Percentiles rank a stretch among this genome's conserved stretches.
phyloP scores from a whole-genome alignment of 1,284 basidiomycete genomes.

The Pseudozyma tsukubaensis region DNA sequence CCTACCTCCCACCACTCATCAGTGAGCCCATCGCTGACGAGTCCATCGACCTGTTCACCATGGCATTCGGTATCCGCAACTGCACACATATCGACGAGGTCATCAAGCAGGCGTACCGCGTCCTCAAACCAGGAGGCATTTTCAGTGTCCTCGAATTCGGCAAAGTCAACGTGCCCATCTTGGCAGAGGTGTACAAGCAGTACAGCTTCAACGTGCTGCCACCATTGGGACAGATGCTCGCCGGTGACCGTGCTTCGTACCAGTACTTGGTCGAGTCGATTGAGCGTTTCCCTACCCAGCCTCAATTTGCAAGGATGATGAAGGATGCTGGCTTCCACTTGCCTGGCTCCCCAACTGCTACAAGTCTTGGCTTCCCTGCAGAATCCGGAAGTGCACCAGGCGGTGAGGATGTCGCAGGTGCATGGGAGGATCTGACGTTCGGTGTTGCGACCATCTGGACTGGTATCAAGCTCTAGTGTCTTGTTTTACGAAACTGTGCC shows the following conservation, averaged over 20 bases:
- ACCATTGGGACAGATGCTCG: constrained; percentile 91
- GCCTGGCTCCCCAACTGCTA: constrained; percentile 59
- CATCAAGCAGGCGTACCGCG: constrained; percentile 88
- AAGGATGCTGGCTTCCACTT: constrained; percentile 69
- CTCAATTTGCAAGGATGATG: constrained; percentile 87
- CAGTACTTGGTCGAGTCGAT: constrained; percentile 96
- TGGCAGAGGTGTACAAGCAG: constrained; percentile 89
- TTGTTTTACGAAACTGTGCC: no score
- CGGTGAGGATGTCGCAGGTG: constrained; percentile 52
- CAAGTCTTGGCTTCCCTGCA: constrained; percentile 56
- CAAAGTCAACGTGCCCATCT: constrained; percentile 86
- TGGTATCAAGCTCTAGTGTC: constrained; percentile 49
- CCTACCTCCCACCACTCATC: constrained; percentile 58
- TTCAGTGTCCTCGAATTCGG: constrained; percentile 98
- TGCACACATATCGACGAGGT: constrained; percentile 93
- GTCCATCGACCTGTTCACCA: constrained; percentile 96
- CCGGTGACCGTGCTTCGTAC: constrained; percentile 93
- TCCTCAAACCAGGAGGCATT: constrained; percentile 94
- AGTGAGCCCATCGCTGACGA: constrained; percentile 66
- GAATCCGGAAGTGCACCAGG: constrained; percentile 33
- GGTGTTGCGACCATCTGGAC: constrained; percentile 68
- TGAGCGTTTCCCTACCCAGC: constrained; percentile 89
- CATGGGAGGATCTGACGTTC: constrained; percentile 66
- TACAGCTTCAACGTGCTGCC: constrained; percentile 98
- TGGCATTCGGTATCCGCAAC: constrained; percentile 98